These are phyloP conservation scores for Tricholoma sp. DNA, from an alignment of 768 basidiomycete species.

Conservation along the genomic window DNA sequence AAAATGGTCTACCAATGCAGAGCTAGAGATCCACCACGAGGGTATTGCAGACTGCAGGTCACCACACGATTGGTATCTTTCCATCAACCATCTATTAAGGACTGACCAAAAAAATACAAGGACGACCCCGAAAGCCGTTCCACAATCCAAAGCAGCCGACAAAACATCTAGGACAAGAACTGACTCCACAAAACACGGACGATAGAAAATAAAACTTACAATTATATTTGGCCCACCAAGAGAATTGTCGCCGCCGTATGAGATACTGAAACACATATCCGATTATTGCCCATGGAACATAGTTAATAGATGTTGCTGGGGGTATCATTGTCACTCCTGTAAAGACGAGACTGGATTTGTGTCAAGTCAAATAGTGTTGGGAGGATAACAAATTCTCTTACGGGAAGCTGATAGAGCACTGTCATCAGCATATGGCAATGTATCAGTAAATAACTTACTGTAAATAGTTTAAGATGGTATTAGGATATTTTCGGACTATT, in stretches of 20 bases:
- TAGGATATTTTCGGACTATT: slow-evolving; percentile 58
- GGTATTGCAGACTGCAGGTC: slow-evolving; percentile 37
- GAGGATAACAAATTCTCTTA: slow-evolving; percentile 19
- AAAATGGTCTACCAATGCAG: slow-evolving; percentile 28
- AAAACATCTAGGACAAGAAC: slow-evolving; percentile 47
- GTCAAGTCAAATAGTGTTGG: neutral
- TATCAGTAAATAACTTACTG: slow-evolving; percentile 40
- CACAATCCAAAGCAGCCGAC: slow-evolving; percentile 72
- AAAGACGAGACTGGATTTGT: slow-evolving; percentile 51
- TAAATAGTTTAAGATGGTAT: slow-evolving; percentile 58
- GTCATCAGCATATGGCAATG: neutral
- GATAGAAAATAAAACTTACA: slow-evolving; percentile 35
- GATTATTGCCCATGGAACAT: slow-evolving; percentile 70
- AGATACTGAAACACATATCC: slow-evolving; percentile 76
- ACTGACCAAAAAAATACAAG: slow-evolving; percentile 66
- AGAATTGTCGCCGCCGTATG: slow-evolving; percentile 60
- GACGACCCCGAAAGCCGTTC: slow-evolving; percentile 61
- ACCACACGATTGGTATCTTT: neutral
- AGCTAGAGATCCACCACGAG: slow-evolving; percentile 35
- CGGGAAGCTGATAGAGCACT: slow-evolving; percentile 35
- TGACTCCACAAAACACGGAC: neutral
- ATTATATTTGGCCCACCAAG: slow-evolving; percentile 77
- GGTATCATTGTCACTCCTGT: slow-evolving; percentile 67
- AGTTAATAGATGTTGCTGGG: slow-evolving; percentile 83
- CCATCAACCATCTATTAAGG: neutral